A percentile compares a stretch with the other conserved stretches of the same genome.
Conservation (phyloP, 495 filamentous ascomycete genomes). For the Tuber aestivum region DNA sequence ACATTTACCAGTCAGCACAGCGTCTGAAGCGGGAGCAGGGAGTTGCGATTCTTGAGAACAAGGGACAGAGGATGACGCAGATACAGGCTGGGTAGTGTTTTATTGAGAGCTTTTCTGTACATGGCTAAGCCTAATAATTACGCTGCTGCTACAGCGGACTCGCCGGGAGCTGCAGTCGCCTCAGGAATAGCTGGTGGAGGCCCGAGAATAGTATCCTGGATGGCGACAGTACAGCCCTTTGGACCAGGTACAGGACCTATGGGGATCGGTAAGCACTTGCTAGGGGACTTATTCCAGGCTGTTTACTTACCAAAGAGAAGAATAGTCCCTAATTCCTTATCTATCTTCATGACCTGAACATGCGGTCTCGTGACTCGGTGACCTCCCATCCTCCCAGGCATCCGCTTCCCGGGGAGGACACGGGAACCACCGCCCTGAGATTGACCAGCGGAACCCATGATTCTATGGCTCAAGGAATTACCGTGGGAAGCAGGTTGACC, state of each 20-base stretch:
- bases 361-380: constrained; percentile 83
- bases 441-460: constrained; percentile 78
- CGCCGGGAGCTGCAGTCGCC: neutral
- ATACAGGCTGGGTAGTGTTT: neutral
- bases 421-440: constrained; percentile 86
- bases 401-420: constrained; percentile 91
- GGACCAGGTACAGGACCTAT: constrained; percentile 73
- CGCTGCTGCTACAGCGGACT: neutral
- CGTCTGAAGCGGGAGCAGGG: neutral
- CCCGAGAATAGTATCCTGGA: constrained; percentile 91
- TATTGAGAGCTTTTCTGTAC: neutral
- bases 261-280: constrained; percentile 16
- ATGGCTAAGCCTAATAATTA: neutral
- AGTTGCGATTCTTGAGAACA: neutral
- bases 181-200: constrained; percentile 42
- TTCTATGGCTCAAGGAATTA: constrained; percentile 83
- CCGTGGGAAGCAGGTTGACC: constrained; percentile 92
- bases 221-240: constrained; percentile 70
- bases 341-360: constrained; percentile 77
- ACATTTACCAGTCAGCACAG: neutral
- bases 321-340: constrained; percentile 75
- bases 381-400: constrained; percentile 92
- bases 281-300: neutral
- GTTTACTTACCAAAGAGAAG: constrained; percentile 66
- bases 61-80: neutral